phyloP scores from a whole-genome alignment of 768 basidiomycete genomes.

The Cystobasidium tubakii region DNA sequence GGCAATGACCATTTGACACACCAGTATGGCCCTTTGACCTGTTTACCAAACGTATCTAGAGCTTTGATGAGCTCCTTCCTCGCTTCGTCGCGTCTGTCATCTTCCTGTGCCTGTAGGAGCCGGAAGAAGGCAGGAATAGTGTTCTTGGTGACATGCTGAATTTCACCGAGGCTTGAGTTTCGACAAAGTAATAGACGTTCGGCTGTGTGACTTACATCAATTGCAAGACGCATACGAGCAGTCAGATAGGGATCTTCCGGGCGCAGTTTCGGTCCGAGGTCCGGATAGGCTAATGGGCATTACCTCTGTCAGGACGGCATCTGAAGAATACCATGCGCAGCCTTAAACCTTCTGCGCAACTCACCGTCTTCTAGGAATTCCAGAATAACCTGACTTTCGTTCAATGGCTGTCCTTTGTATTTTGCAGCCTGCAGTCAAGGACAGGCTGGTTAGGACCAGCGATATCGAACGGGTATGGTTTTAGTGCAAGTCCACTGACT shows the following conservation, averaged over 20 bases:
- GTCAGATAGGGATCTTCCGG: constrained; percentile 54
- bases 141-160: constrained; percentile 54
- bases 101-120: constrained; percentile 53
- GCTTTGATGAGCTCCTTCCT: constrained; percentile 44
- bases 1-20: too few species aligned
- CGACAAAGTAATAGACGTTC: too few species aligned
- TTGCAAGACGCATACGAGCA: constrained; percentile 7
- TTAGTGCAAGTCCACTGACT: constrained; percentile 49
- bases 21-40: constrained; percentile 50
- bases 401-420: constrained; percentile 57
- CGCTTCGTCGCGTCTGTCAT: constrained; percentile 43
- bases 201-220: constrained; percentile 5
- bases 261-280: constrained; percentile 54
- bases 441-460: too few species aligned
- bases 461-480: background rate
- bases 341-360: constrained; percentile 52
- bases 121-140: constrained; percentile 58
- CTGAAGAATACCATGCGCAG: too few species aligned
- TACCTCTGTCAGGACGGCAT: too few species aligned
- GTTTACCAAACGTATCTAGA: constrained; percentile 39
- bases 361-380: constrained; percentile 67
- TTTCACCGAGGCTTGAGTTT: too few species aligned
- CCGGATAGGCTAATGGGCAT: constrained; percentile 25
- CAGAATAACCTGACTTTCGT: constrained; percentile 66
- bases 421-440: constrained; percentile 6